Conservation (phyloP, 2,329 filamentous ascomycete species). For the Macrophomina tecta region DNA sequence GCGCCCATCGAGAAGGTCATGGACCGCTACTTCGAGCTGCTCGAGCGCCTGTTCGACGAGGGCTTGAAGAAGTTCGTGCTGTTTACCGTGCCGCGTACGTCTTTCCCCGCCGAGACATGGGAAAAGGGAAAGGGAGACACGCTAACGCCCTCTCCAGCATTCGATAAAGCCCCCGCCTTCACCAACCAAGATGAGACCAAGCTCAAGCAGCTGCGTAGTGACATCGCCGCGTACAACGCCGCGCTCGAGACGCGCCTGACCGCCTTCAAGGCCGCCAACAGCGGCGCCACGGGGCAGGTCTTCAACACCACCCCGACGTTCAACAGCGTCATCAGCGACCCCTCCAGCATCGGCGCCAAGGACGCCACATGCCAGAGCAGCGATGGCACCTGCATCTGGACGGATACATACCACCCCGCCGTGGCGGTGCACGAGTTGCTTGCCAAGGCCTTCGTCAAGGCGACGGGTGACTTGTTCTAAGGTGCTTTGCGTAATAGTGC, state of each 20-base stretch:
- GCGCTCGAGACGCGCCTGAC: constrained; percentile 39
- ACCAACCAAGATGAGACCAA: constrained; percentile 37
- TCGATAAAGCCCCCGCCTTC: constrained; percentile 32
- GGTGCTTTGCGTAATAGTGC: no score
- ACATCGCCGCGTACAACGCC: constrained; percentile 50
- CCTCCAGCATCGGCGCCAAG: constrained; percentile 49
- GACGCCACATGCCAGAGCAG: constrained; percentile 52
- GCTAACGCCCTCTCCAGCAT: constrained; percentile 32
- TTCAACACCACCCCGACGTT: constrained; percentile 53
- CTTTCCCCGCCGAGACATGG: background rate
- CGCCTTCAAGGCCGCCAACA: constrained; percentile 45
- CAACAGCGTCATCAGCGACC: constrained; percentile 51
- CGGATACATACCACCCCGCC: constrained; percentile 40
- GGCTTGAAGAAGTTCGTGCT: constrained; percentile 66
- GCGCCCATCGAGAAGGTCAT: constrained; percentile 31
- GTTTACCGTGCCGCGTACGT: constrained; percentile 60
- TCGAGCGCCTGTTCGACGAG: constrained; percentile 56
- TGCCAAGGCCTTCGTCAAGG: constrained; percentile 10
- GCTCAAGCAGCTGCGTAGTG: constrained; percentile 18
- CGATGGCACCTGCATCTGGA: constrained; percentile 56
- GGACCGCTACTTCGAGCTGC: constrained; percentile 51
- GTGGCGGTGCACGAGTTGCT: constrained; percentile 29
- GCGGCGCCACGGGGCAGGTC: constrained; percentile 42
- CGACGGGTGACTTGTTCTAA: background rate
- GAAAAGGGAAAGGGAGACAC: constrained; percentile 26